A percentile compares a stretch with the other conserved stretches of the same genome.
phyloP scores from a whole-genome alignment of 768 basidiomycete genomes.

The Pulveroboletus sp. region DNA sequence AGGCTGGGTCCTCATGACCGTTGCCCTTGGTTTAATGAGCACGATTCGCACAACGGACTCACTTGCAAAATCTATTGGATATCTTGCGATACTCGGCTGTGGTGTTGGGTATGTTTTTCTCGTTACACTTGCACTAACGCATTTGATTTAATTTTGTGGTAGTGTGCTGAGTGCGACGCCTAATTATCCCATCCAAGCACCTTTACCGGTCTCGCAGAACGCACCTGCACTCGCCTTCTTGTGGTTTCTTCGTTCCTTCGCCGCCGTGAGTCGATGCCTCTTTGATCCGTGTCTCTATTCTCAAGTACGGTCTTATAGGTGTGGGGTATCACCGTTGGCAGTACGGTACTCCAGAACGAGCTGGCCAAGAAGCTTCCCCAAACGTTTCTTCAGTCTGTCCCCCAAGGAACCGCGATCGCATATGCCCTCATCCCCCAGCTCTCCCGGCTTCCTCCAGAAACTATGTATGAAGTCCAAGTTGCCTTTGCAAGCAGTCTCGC shows the following conservation, averaged over 20 bases:
- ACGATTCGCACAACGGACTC: conserved; percentile 26
- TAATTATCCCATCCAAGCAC: conserved; percentile 48
- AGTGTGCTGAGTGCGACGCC: conserved; percentile 16
- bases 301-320: conserved; percentile 25
- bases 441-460: conserved; percentile 28
- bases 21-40: conserved; percentile 37
- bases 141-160: background rate
- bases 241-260: conserved; percentile 36
- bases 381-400: conserved; percentile 34
- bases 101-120: conserved; percentile 1
- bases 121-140: background rate
- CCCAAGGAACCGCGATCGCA: conserved; percentile 39
- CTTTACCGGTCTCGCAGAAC: conserved; percentile 37
- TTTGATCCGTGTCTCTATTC: no score
- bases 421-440: conserved; percentile 48
- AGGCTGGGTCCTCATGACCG: conserved; percentile 31
- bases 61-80: conserved; percentile 20
- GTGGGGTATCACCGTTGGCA: conserved; percentile 50
- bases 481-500: conserved; percentile 42
- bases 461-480: conserved; percentile 34
- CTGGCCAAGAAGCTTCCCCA: conserved; percentile 41
- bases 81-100: background rate
- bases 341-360: conserved; percentile 49
- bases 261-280: conserved; percentile 24
- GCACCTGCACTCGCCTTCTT: conserved; percentile 46